A percentile compares a stretch with the other conserved stretches of the same genome.
phyloP scores from a whole-genome alignment of 305 asterid species.

The Coffea humblotiana region DNA sequence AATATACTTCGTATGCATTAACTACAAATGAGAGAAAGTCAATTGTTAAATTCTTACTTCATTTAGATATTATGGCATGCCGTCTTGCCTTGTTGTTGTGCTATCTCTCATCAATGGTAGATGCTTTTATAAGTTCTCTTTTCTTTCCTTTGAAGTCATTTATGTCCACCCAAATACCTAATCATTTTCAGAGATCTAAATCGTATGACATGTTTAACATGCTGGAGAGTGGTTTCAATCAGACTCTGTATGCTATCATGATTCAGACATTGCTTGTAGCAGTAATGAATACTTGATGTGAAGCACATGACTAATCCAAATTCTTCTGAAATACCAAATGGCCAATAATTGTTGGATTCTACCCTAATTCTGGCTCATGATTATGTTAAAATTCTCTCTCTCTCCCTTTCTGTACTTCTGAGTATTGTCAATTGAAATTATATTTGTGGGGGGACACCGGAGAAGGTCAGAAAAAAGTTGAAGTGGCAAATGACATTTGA shows the following conservation, averaged over 20 bases:
- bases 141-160: conserved; percentile 11
- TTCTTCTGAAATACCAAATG: neutral
- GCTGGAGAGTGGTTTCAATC: neutral
- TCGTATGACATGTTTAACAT: neutral
- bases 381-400: neutral
- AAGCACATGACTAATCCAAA: neutral
- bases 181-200: neutral
- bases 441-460: neutral
- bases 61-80: neutral
- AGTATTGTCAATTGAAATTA: neutral
- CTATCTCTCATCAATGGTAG: neutral
- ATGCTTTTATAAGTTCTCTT: neutral
- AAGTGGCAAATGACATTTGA: neutral
- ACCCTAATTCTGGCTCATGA: neutral
- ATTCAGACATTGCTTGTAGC: neutral
- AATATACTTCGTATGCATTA: too few species aligned
- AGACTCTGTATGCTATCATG: neutral
- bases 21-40: neutral
- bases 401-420: neutral
- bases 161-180: neutral
- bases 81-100: neutral
- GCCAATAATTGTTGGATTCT: neutral
- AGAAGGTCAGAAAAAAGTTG: neutral
- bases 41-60: neutral
- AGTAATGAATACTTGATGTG: neutral